Conservation (phyloP, 257 asterid genomes). For the Scutellaria baicalensis region DNA sequence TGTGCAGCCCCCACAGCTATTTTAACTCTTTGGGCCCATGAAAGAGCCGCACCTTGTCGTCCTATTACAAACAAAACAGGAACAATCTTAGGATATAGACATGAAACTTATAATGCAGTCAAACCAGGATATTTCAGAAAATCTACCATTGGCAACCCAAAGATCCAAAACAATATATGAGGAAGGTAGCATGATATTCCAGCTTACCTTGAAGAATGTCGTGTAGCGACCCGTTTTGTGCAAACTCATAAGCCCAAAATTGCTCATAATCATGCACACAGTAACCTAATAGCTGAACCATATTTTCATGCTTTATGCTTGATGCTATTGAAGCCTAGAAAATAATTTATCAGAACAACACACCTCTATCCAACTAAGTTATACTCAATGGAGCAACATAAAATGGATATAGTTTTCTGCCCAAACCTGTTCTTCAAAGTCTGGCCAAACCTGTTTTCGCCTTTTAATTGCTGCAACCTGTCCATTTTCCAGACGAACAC, state of each 20-base stretch:
- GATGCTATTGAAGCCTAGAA: constrained; percentile 49
- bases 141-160: background rate
- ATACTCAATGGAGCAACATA: background rate
- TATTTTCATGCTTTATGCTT: constrained; percentile 41
- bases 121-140: background rate
- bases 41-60: background rate
- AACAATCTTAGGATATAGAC: too few species aligned
- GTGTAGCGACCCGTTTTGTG: constrained; percentile 53
- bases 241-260: constrained; percentile 50
- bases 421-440: constrained; percentile 23
- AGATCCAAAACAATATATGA: background rate
- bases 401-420: background rate
- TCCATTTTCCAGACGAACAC: constrained; percentile 15
- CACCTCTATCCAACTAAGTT: too few species aligned
- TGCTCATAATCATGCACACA: constrained; percentile 38
- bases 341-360: background rate
- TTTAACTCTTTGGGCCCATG: background rate
- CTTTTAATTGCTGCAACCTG: constrained; percentile 18
- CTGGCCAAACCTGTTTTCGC: too few species aligned
- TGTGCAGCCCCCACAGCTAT: background rate
- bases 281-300: constrained; percentile 48
- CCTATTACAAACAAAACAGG: background rate
- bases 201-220: constrained; percentile 56
- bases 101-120: background rate
- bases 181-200: background rate